phyloP scores from a whole-genome alignment of 176 grass and related monocot genomes.

The Eremochloa ophiuroides region DNA sequence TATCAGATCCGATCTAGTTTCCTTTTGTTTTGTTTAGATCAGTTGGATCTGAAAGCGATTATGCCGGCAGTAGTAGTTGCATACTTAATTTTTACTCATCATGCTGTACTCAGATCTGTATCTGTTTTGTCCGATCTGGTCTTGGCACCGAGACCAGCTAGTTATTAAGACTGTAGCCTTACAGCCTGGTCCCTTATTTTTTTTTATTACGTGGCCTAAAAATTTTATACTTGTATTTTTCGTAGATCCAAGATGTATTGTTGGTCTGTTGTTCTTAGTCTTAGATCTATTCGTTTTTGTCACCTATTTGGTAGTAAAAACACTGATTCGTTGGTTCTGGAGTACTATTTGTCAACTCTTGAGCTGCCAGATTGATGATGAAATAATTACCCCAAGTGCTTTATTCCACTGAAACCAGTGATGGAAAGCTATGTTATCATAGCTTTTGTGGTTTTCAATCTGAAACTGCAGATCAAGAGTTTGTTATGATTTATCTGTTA shows the following conservation, averaged over 20 bases:
- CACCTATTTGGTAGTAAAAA: background rate
- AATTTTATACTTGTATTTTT: background rate
- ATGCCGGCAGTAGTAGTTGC: background rate
- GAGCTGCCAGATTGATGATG: conserved; percentile 38
- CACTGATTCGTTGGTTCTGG: background rate
- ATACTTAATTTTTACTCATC: background rate
- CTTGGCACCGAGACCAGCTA: background rate
- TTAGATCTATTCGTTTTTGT: background rate
- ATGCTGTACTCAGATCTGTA: background rate
- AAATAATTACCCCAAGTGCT: conserved; percentile 27
- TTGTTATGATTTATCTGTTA: background rate
- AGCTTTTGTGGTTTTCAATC: conserved; percentile 49
- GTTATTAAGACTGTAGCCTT: background rate
- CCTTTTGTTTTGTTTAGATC: background rate
- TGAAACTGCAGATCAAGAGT: conserved; percentile 25
- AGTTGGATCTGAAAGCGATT: background rate
- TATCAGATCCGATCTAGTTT: background rate
- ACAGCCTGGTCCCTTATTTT: too few species aligned
- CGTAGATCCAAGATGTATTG: background rate
- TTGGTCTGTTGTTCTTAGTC: background rate
- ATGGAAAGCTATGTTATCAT: conserved; percentile 27
- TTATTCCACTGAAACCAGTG: conserved; percentile 28
- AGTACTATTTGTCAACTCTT: background rate
- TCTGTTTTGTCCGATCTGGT: background rate
- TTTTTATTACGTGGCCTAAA: too few species aligned